Conservation (phyloP, 352 stramenopile genomes). For the Globisporangium takayamanum region DNA sequence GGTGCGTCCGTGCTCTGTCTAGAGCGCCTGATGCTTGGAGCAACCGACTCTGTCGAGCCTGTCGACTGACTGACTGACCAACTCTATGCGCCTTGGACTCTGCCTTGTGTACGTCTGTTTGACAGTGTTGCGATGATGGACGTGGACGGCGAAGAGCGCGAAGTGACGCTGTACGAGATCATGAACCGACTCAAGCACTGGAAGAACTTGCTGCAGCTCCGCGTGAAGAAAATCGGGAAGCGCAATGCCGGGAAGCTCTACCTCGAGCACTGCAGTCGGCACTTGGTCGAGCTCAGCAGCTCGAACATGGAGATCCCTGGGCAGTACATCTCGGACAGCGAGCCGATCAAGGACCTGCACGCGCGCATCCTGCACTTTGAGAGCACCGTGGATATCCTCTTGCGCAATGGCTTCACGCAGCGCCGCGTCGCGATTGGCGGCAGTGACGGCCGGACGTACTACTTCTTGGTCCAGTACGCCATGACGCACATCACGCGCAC, state of each 20-base stretch:
- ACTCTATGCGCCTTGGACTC: background rate
- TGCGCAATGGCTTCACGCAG: constrained; percentile 88
- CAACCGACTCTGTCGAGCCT: too few relatives aligned
- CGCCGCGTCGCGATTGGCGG: constrained; percentile 87
- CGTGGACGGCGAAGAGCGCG: constrained; percentile 14
- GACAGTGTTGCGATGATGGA: constrained; percentile 14
- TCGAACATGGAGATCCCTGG: constrained; percentile 89
- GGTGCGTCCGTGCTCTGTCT: constrained; percentile 8
- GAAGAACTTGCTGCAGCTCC: constrained; percentile 85
- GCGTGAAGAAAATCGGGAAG: constrained; percentile 71
- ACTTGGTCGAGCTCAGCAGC: constrained; percentile 84
- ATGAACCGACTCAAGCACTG: constrained; percentile 89
- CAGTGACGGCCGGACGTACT: constrained; percentile 84
- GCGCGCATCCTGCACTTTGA: constrained; percentile 88
- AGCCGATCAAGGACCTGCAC: constrained; percentile 90
- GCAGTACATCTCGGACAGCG: constrained; percentile 88
- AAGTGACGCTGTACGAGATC: constrained; percentile 70
- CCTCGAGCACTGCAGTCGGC: constrained; percentile 84
- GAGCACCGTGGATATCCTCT: constrained; percentile 74
- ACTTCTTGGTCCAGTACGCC: constrained; percentile 90
- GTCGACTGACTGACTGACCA: background rate
- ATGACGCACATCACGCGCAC: constrained; percentile 91
- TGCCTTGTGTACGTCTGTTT: background rate
- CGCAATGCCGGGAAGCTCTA: constrained; percentile 64
- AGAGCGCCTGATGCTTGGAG: too few relatives aligned